Base-by-base conservation (phyloP, 257 asterid genomes). In the Rauvolfia tetraphylla region DNA sequence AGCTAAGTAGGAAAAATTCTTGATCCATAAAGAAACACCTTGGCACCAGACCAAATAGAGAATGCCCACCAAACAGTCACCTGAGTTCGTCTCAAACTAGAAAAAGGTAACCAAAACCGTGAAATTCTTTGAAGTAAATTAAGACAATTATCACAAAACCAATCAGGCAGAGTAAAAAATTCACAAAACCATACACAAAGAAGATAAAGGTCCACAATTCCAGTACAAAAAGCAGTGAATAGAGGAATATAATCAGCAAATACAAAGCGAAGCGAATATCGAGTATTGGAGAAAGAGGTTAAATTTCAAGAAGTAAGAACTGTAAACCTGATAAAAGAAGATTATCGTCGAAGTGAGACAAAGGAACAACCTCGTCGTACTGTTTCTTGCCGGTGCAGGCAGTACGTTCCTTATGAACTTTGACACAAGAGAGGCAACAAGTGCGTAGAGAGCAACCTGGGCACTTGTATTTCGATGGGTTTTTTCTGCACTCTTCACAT, bases 381-480 rank as follows among this genome's bases (percentile, higher is more conserved):
- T 80, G 83, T 68, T 87, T 88, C 79, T 89, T 91, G 25, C 98
- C 98, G 20, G 85, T 88, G 84, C 96, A 95, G 54, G 82, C 75
- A 65, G 93, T 90, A 58, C 94, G 97, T 74, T 83, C 81, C 84
- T 95, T 95, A 89, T 95, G 99, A 75, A 96, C 85, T 81, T 90
- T 91, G 78, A 95, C 96, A 79, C 99, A 95, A 20, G 89, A 83
- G 78, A 95, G 96, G 86, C 99, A 90, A 73, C 99, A 95, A 10
- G 98, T 76, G 72, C 99, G 98, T 27, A 85, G 33, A 14, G 88
- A 88, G 88, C 99, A 95, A 3, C 92, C 95, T 10, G 98, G 99
- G 81, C 99, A 95, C 76, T 90, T 92, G 90, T 95, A 95, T 80
- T 89, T 92, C 51, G 94, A 91, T 36, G 93, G 80, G 25, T 91